phyloP scores from a whole-genome alignment of 139 green algal genomes.

The Micromonas commoda region DNA sequence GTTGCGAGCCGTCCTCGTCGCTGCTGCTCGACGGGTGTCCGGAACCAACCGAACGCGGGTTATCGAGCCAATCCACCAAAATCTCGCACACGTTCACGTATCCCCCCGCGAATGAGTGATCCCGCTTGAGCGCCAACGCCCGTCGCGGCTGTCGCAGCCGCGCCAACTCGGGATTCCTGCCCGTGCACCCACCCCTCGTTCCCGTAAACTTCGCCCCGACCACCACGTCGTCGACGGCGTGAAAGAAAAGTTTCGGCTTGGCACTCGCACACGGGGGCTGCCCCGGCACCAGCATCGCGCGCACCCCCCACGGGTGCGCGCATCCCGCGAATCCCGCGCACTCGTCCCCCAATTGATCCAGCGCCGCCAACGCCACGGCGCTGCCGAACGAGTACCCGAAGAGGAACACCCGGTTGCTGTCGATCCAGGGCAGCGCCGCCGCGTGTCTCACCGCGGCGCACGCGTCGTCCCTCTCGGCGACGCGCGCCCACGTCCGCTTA shows the following conservation, averaged over 20 bases:
- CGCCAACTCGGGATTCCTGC: not conserved
- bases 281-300: not conserved
- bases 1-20: no score
- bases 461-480: not conserved
- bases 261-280: not conserved
- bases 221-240: not conserved
- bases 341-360: not conserved
- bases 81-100: not conserved
- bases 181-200: no score
- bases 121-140: not conserved
- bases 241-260: not conserved
- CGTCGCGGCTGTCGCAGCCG: not conserved
- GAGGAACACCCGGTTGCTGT: not conserved
- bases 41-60: no score
- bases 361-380: not conserved
- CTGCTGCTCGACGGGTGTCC: no score
- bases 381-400: not conserved
- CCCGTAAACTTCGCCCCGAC: not conserved
- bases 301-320: not conserved
- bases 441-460: not conserved
- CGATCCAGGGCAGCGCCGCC: not conserved
- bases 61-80: not conserved
- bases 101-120: not conserved
- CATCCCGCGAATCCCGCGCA: not conserved
- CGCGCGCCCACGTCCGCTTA: not conserved